Conservation (phyloP, 441 rosid species). For the Lepidium campestre region DNA sequence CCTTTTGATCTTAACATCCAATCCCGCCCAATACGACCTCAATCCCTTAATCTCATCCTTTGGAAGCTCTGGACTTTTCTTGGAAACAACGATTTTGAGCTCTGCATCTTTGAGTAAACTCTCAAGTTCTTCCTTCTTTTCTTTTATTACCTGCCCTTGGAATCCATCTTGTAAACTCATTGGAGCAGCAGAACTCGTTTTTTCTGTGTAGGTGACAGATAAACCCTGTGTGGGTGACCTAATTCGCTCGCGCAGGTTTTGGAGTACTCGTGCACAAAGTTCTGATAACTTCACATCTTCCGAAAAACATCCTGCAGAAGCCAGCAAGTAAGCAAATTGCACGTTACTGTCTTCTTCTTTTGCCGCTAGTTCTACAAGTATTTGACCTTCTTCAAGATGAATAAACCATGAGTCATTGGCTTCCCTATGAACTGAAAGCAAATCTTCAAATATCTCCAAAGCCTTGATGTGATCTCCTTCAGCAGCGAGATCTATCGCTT, state of each 20-base stretch:
- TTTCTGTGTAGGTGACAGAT: neutral
- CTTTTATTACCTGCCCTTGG: too few species aligned
- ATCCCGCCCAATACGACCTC: neutral
- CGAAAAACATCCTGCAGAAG: neutral
- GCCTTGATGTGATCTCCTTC: neutral
- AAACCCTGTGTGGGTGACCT: neutral
- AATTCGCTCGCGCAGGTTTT: neutral
- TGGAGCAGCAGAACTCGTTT: neutral
- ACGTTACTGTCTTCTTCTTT: neutral
- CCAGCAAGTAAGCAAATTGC: neutral
- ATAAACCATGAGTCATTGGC: neutral
- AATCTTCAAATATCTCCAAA: neutral
- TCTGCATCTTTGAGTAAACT: neutral
- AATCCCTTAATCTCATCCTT: neutral
- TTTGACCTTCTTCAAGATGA: neutral
- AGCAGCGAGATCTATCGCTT: neutral
- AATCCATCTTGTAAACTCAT: neutral
- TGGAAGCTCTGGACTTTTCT: neutral
- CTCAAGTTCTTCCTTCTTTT: neutral
- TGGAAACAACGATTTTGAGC: neutral
- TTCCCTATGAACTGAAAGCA: neutral
- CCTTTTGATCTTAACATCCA: slow-evolving; percentile 2
- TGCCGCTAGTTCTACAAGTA: neutral
- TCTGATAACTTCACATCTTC: neutral
- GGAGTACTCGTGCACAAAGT: neutral